Evolutionary conservation across 1,284 basidiomycete species (phyloP).

Genomic region (Ganoderma meredithae): DNA sequence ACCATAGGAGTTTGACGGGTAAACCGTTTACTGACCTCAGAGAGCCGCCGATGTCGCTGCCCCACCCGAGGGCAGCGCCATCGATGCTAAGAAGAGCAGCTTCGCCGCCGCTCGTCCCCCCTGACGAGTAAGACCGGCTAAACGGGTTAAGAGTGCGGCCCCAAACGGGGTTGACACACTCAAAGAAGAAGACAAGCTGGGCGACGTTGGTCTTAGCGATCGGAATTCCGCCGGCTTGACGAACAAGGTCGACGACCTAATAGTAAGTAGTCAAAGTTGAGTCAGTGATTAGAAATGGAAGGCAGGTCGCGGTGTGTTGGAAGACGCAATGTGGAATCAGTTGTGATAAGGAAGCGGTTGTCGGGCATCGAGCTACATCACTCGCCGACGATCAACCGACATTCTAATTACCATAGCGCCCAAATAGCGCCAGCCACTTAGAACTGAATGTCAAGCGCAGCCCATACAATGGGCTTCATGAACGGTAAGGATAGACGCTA

Average conservation of each 20-base stretch:
- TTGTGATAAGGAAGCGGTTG: conserved; percentile 2
- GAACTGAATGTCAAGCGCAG: conserved; percentile 5
- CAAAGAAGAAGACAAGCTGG: conserved; percentile 88
- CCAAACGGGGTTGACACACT: conserved; percentile 88
- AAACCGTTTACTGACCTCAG: conserved; percentile 38
- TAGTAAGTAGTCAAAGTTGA: conserved; percentile 1
- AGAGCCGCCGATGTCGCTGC: conserved; percentile 82
- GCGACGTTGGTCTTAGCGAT: conserved; percentile 83
- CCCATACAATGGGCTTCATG: not conserved
- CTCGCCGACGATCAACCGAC: conserved; percentile 1
- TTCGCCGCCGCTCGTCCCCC: conserved; percentile 86
- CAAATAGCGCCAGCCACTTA: not conserved
- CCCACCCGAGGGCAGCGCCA: conserved; percentile 80
- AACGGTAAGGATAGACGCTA: conserved; percentile 1
- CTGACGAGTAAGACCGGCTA: conserved; percentile 67
- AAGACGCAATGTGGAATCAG: not conserved
- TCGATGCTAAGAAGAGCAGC: conserved; percentile 79
- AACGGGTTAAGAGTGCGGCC: conserved; percentile 80
- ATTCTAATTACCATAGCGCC: not conserved
- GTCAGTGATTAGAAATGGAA: conserved; percentile 7
- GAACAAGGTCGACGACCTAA: conserved; percentile 54
- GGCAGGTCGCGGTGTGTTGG: not conserved
- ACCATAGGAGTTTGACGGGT: not conserved
- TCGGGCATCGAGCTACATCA: not conserved
- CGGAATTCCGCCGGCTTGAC: conserved; percentile 60